Evolutionary conservation across 257 asterid species (phyloP).

Genomic region (Salvia miltiorrhiza): DNA sequence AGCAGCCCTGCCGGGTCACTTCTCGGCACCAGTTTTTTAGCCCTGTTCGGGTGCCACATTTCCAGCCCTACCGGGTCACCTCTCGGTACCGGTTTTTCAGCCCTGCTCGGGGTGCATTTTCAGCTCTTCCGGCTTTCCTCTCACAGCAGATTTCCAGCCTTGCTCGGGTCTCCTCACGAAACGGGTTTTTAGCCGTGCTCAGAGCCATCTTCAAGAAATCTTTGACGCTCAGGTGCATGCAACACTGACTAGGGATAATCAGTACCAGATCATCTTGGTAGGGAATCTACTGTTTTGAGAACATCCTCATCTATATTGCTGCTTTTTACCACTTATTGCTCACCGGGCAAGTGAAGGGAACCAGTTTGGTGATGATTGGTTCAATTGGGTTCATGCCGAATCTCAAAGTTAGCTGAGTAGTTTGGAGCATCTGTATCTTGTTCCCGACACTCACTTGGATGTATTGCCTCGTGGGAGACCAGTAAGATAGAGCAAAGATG

Average conservation of each 20-base stretch:
- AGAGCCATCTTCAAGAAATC: too few relatives aligned
- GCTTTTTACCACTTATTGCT: conserved; percentile 68
- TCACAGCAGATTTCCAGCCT: too few relatives aligned
- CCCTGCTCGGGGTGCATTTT: too few relatives aligned
- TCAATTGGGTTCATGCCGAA: conserved; percentile 46
- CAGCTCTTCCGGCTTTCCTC: too few relatives aligned
- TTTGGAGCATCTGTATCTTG: conserved; percentile 64
- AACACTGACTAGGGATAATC: conserved; percentile 53
- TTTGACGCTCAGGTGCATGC: too few relatives aligned
- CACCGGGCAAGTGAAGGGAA: conserved; percentile 83
- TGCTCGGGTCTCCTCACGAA: too few relatives aligned
- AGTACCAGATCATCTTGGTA: conserved; percentile 40
- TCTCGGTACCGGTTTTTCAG: too few relatives aligned
- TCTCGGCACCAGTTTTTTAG: too few relatives aligned
- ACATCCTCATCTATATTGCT: conserved; percentile 60
- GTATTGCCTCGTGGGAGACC: conserved; percentile 85
- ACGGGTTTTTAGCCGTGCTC: too few relatives aligned
- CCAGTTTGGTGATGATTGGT: conserved; percentile 89
- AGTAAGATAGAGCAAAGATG: conserved; percentile 65
- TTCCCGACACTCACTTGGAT: conserved; percentile 68
- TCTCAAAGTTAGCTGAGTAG: conserved; percentile 41
- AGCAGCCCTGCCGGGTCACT: too few relatives aligned
- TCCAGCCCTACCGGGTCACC: too few relatives aligned
- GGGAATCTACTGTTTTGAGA: conserved; percentile 52
- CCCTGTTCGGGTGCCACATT: too few relatives aligned